phyloP scores from a whole-genome alignment of 495 filamentous ascomycete genomes.

The Trichoderma erinaceum region DNA sequence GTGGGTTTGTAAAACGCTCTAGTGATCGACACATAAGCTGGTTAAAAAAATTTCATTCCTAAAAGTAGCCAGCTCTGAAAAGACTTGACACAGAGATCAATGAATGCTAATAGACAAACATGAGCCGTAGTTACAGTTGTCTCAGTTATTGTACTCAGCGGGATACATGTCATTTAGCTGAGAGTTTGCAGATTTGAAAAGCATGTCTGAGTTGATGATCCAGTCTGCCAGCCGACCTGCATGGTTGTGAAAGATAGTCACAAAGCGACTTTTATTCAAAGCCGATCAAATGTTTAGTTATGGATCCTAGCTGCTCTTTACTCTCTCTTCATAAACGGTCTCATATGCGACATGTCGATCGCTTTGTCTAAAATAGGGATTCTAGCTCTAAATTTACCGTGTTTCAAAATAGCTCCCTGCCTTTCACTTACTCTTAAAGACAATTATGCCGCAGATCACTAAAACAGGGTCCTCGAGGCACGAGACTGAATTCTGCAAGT shows the following conservation, averaged over 20 bases:
- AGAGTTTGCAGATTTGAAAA: too few species aligned
- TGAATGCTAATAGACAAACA: too few species aligned
- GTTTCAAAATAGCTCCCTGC: background rate
- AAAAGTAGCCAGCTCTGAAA: too few species aligned
- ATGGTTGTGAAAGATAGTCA: background rate
- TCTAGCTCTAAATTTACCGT: background rate
- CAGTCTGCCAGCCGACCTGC: too few species aligned
- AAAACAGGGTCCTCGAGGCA: background rate
- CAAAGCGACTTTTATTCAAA: background rate
- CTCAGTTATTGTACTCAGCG: too few species aligned
- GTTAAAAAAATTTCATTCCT: too few species aligned
- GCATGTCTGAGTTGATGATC: too few species aligned
- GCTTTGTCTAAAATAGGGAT: background rate
- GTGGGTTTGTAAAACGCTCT: too few species aligned
- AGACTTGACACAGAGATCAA: too few species aligned
- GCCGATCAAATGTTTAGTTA: background rate
- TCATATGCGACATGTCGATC: constrained; percentile 1
- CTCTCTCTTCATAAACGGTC: background rate
- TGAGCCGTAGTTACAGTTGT: too few species aligned
- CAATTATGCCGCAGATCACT: background rate
- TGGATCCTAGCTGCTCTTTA: background rate
- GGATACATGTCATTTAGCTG: too few species aligned
- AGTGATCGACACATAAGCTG: too few species aligned
- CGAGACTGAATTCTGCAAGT: background rate
- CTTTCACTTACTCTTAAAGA: background rate